A percentile compares a stretch with the other conserved stretches of the same genome.
These are phyloP conservation scores for Agaricus blazei DNA, from an alignment of 768 basidiomycete species.

Conservation along the genomic window DNA sequence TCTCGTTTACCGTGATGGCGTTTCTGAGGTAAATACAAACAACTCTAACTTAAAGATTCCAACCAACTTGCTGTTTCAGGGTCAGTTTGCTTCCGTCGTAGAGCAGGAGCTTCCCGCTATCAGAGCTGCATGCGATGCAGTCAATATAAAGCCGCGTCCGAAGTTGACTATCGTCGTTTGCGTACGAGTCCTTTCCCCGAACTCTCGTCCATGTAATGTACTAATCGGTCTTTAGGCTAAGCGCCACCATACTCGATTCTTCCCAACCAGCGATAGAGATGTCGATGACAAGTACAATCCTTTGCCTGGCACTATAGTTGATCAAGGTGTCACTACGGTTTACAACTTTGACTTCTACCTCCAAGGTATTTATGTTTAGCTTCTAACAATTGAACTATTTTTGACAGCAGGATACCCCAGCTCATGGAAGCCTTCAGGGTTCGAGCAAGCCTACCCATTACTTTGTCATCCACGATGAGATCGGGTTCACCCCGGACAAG, in stretches of 20 bases:
- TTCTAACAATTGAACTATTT: background rate
- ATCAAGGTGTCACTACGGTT: conserved; percentile 67
- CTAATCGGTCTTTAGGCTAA: conserved; percentile 30
- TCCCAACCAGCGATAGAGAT: conserved; percentile 44
- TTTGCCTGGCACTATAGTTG: conserved; percentile 74
- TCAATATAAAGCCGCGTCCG: conserved; percentile 44
- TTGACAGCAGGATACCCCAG: conserved; percentile 24
- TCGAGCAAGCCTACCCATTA: conserved; percentile 76
- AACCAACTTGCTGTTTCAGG: conserved; percentile 38
- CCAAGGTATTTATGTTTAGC: conserved; percentile 37
- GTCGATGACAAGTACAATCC: conserved; percentile 71
- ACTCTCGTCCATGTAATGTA: conserved; percentile 14
- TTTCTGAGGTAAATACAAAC: conserved; percentile 59
- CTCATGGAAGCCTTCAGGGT: conserved; percentile 73
- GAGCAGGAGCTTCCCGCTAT: conserved; percentile 62
- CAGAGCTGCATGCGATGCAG: conserved; percentile 49
- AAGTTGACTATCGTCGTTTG: conserved; percentile 71
- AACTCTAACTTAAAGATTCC: background rate
- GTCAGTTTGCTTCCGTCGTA: conserved; percentile 66
- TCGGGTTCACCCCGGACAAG: conserved; percentile 59
- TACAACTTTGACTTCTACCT: conserved; percentile 66
- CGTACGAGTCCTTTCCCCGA: conserved; percentile 38
- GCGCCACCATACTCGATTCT: conserved; percentile 57
- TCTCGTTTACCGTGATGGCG: conserved; percentile 76
- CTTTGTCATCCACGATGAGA: conserved; percentile 78